A percentile compares a stretch with the other conserved stretches of the same genome.
Conservation (phyloP, 192 early-diverging fungal species). For the Diversispora eburnea region DNA sequence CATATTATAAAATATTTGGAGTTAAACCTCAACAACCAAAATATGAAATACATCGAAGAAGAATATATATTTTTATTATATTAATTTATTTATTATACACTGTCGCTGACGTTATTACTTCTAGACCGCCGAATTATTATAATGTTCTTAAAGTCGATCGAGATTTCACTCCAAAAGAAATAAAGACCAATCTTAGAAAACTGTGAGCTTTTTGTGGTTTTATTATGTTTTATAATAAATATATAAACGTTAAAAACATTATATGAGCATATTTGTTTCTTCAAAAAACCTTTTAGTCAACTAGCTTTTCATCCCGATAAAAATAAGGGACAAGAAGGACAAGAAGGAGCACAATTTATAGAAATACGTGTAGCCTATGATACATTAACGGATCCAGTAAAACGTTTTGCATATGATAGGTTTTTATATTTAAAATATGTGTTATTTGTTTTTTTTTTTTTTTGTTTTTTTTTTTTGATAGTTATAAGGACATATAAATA, state of each 20-base stretch:
- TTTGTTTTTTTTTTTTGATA: neutral
- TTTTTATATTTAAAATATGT: neutral
- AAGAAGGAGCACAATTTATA: constrained; percentile 28
- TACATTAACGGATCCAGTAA: constrained; percentile 36
- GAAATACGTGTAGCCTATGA: constrained; percentile 37
- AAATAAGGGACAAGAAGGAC: constrained; percentile 8
- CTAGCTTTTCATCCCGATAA: constrained; percentile 27
- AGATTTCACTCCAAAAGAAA: constrained; percentile 35
- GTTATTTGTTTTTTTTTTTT: neutral
- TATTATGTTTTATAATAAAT: neutral
- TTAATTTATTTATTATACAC: constrained; percentile 43
- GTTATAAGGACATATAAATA: neutral
- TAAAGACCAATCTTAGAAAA: constrained; percentile 40
- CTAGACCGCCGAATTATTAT: constrained; percentile 37
- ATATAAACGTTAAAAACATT: neutral
- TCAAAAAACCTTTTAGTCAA: constrained; percentile 15
- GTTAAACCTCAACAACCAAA: constrained; percentile 36
- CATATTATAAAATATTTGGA: constrained; percentile 39
- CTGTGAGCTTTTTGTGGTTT: constrained; percentile 26
- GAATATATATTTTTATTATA: constrained; percentile 43
- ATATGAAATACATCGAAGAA: constrained; percentile 35
- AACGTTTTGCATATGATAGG: constrained; percentile 38
- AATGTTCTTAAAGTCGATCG: constrained; percentile 36
- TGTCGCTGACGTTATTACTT: constrained; percentile 37
- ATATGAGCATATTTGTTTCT: neutral